These are phyloP conservation scores for Elsinoe fawcettii DNA, from an alignment of 2,329 filamentous ascomycete species.

Conservation along the genomic window DNA sequence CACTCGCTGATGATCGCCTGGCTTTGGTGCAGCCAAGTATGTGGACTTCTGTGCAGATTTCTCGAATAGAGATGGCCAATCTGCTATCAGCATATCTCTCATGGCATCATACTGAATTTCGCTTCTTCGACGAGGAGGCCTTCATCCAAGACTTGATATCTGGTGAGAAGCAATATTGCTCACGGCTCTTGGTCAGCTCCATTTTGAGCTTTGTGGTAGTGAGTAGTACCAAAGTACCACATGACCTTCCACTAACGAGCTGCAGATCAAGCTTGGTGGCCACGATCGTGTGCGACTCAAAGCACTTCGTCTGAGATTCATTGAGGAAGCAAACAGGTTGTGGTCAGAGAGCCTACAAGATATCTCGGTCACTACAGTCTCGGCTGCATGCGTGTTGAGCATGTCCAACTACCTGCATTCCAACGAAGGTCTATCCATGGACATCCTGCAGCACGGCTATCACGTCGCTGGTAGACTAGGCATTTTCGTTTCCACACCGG, in stretches of 20 bases:
- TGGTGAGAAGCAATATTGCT: background rate
- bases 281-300: background rate
- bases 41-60: background rate
- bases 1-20: background rate
- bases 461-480: background rate
- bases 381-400: background rate
- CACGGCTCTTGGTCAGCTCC: background rate
- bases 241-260: background rate
- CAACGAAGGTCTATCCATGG: background rate
- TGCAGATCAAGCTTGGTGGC: background rate
- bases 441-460: background rate
- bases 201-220: background rate
- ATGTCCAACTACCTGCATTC: background rate
- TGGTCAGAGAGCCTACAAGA: background rate
- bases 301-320: background rate
- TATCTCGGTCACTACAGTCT: background rate
- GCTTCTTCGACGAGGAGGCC: background rate
- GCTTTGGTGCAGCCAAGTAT: background rate
- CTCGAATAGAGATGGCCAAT: background rate
- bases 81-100: background rate
- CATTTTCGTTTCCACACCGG: background rate
- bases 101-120: background rate
- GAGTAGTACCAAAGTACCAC: background rate
- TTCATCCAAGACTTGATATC: slow-evolving; percentile 1
- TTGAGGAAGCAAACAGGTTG: background rate